Conservation (phyloP, 257 asterid genomes). For the Nicotiana sylvestris region DNA sequence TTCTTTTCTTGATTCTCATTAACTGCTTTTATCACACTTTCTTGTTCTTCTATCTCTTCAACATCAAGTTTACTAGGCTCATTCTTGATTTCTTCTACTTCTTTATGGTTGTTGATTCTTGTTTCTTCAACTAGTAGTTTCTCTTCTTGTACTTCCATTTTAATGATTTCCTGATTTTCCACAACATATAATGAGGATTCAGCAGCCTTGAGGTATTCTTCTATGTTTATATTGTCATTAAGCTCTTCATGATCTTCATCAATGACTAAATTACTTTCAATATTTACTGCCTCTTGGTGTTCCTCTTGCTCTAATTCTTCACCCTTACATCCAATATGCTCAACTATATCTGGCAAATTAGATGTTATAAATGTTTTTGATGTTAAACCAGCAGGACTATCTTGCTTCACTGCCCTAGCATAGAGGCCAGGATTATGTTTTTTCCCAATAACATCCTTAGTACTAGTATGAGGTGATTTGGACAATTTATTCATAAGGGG, state of each 20-base stretch:
- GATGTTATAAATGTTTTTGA: constrained; percentile 14
- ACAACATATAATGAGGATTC: constrained; percentile 4
- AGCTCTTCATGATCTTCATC: constrained; percentile 11
- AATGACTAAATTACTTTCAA: constrained; percentile 8
- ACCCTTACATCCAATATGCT: constrained; percentile 12
- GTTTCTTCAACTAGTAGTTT: constrained; percentile 18
- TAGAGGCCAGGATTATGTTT: constrained; percentile 11
- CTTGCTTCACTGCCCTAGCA: constrained; percentile 29
- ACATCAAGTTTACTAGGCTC: not conserved
- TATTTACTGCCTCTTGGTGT: constrained; percentile 23
- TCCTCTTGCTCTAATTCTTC: constrained; percentile 29
- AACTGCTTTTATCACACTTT: not conserved
- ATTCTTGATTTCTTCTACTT: constrained; percentile 2
- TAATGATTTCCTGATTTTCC: constrained; percentile 14
- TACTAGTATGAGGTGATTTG: constrained; percentile 11
- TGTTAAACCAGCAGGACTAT: not conserved
- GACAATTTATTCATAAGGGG: constrained; percentile 22
- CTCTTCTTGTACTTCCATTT: constrained; percentile 25
- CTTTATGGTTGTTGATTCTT: not conserved
- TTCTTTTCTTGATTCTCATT: not conserved
- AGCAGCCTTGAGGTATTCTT: constrained; percentile 17
- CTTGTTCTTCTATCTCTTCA: constrained; percentile 6
- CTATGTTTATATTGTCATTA: constrained; percentile 18
- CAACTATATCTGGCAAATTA: not conserved
- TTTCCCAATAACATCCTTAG: constrained; percentile 32